Evolutionary conservation across 2,329 filamentous ascomycete species (phyloP).

Genomic region (Decorospora gaudefroyi): DNA sequence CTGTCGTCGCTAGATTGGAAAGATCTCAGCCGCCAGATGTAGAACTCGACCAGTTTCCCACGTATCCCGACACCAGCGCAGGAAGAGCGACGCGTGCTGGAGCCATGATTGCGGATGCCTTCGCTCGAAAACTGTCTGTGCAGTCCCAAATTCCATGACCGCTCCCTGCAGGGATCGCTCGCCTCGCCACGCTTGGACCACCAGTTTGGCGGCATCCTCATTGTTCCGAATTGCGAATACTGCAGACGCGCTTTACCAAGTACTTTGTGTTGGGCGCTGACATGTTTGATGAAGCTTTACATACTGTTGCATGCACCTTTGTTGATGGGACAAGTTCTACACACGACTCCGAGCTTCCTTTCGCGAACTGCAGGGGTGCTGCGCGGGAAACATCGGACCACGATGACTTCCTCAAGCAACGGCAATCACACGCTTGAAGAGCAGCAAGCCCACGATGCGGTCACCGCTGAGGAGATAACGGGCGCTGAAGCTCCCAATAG

Average conservation of each 20-base stretch:
- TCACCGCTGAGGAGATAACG: conserved; percentile 30
- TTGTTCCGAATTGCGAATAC: neutral
- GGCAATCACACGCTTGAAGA: neutral
- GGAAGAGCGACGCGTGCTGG: neutral
- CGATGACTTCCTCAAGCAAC: conserved; percentile 12
- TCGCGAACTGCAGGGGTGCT: neutral
- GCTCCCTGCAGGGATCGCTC: conserved; percentile 18
- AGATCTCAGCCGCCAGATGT: conserved; percentile 22
- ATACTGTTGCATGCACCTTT: too few relatives aligned
- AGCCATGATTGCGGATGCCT: conserved; percentile 10
- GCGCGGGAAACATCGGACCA: neutral
- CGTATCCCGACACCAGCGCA: too few relatives aligned
- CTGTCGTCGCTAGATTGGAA: conserved; percentile 18
- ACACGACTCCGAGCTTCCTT: neutral
- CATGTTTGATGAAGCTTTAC: too few relatives aligned
- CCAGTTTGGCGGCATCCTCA: conserved; percentile 7
- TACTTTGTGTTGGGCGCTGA: too few relatives aligned
- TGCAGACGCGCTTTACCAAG: too few relatives aligned
- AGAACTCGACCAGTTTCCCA: neutral
- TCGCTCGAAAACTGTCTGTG: conserved; percentile 4
- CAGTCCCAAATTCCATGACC: conserved; percentile 23
- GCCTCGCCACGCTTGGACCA: conserved; percentile 21
- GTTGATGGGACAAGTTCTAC: too few relatives aligned
- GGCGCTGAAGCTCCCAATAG: conserved; percentile 11
- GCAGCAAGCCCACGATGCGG: conserved; percentile 22